These are phyloP conservation scores for Bondarzewia mesenterica DNA, from an alignment of 1,284 basidiomycete genomes.

Conservation along the genomic window DNA sequence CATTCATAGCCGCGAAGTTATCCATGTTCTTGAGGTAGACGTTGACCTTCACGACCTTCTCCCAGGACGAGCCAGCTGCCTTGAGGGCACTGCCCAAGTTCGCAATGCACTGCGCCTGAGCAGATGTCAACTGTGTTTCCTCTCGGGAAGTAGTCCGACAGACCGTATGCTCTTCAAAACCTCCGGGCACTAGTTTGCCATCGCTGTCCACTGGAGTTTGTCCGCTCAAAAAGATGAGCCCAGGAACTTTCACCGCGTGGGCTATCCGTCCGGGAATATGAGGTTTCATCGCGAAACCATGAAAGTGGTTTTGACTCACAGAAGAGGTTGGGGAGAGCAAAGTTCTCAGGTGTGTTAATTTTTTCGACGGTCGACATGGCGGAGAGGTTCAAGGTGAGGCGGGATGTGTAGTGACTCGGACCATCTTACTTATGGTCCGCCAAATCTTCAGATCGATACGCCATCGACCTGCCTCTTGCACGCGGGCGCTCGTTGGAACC, in stretches of 20 bases:
- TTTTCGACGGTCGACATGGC: conserved; percentile 38
- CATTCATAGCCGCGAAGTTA: conserved; percentile 47
- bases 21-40: conserved; percentile 54
- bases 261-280: too few species aligned
- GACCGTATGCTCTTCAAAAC: conserved; percentile 51
- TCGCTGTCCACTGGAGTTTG: conserved; percentile 42
- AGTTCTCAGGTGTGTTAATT: conserved; percentile 39
- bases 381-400: conserved; percentile 1
- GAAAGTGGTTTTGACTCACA: conserved; percentile 27
- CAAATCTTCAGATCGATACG: too few species aligned
- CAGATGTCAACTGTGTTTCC: conserved; percentile 1
- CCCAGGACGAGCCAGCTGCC: conserved; percentile 47
- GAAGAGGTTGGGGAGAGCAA: conserved; percentile 36
- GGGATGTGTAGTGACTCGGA: too few species aligned
- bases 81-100: conserved; percentile 45
- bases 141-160: not conserved
- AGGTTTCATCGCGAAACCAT: too few species aligned
- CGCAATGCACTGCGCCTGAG: conserved; percentile 44
- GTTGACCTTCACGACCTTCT: conserved; percentile 51
- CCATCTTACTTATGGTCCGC: too few species aligned
- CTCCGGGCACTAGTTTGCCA: conserved; percentile 41
- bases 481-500: too few species aligned
- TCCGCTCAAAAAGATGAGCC: conserved; percentile 51
- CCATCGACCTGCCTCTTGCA: too few species aligned
- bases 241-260: conserved; percentile 47